A percentile compares a stretch with the other conserved stretches of the same genome.
Conservation (phyloP, 73 alveolate species). For the Diophrys sp. region DNA sequence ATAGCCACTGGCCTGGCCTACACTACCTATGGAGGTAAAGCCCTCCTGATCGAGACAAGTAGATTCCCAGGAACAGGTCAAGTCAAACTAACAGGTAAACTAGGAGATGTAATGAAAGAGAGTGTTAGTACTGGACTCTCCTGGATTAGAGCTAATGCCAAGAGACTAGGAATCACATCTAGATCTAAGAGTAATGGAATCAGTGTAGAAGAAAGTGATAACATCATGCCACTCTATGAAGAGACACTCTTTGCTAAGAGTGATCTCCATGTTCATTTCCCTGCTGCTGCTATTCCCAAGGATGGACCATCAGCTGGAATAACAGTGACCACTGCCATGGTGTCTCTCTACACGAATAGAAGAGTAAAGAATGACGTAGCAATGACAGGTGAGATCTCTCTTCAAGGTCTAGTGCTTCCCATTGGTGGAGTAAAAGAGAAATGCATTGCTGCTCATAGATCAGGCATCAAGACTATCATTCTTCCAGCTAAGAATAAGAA, state of each 20-base stretch:
- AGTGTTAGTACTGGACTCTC: constrained; percentile 80
- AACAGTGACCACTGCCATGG: constrained; percentile 88
- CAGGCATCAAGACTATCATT: constrained; percentile 63
- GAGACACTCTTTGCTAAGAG: constrained; percentile 51
- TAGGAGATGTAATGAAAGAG: constrained; percentile 93
- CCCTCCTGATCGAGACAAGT: constrained; percentile 74
- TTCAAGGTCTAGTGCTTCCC: constrained; percentile 81
- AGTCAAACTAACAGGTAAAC: constrained; percentile 81
- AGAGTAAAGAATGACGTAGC: constrained; percentile 79
- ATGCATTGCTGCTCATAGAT: constrained; percentile 82
- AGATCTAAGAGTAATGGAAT: constrained; percentile 18
- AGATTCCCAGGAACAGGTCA: constrained; percentile 75
- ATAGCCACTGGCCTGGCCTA: constrained; percentile 86
- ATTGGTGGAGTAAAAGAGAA: constrained; percentile 92
- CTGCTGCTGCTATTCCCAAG: constrained; percentile 95
- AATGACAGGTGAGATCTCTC: constrained; percentile 91
- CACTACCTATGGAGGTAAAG: constrained; percentile 86
- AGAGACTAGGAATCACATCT: constrained; percentile 44
- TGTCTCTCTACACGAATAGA: constrained; percentile 64
- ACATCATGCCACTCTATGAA: not conserved
- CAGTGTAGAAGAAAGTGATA: constrained; percentile 22
- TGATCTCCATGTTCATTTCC: constrained; percentile 90
- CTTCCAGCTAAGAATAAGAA: constrained; percentile 60
- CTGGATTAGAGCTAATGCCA: constrained; percentile 79
- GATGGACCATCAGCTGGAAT: constrained; percentile 96